Evolutionary conservation across 768 basidiomycete species (phyloP), one percentile per base, ranked within the genome.

Genomic region (Lyophyllum atratum): DNA sequence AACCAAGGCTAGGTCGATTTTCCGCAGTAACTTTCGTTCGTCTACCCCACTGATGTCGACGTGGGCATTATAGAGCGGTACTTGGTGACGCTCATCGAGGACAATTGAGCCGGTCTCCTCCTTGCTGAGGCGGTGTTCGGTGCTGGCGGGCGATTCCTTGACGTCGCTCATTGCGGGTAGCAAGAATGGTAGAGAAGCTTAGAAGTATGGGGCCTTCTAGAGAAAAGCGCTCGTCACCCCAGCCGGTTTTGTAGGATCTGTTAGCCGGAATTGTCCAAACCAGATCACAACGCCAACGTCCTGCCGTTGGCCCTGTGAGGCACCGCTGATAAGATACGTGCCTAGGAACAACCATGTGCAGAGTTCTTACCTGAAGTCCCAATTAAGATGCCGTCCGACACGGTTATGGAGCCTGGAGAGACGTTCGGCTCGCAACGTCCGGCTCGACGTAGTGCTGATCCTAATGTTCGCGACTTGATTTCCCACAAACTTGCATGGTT

Each of bases 1-100:
- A 34, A 88, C 77, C 59, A 88, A 77, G n/a, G 80, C 79, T 56
- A 77, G 61, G 69, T 89, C 88, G 46, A 91, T 79, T 71, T 89
- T 92, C 64, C 89, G 75, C 59, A 92, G 66, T 58, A 92, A 68
- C 66, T 83, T 85, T 54, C 80, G 80, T 69, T 90, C 90, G 66
- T 92, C 82, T 47, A 92, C 72, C 10, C 72, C 76, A 57, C 82
- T 85, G 25, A 79, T 71, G 66, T 89, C 87, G 55, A 86, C 64
- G 45, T 82, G 72, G n/a, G 80, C 68, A 61, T 79, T 79, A 61
- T 76, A 80, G 42, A 78, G 42, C 19, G 72, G 56, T 10, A 54
- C 58, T 52, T 64, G 59, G 10, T 43, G 49, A 46, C 67, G 57
- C 46, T 68, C 69, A 17, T 61, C 56, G 26, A 48, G 48, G 29